These are phyloP conservation scores for Picochlorum sp. DNA, from an alignment of 139 green algal genomes.

Conservation along the genomic window DNA sequence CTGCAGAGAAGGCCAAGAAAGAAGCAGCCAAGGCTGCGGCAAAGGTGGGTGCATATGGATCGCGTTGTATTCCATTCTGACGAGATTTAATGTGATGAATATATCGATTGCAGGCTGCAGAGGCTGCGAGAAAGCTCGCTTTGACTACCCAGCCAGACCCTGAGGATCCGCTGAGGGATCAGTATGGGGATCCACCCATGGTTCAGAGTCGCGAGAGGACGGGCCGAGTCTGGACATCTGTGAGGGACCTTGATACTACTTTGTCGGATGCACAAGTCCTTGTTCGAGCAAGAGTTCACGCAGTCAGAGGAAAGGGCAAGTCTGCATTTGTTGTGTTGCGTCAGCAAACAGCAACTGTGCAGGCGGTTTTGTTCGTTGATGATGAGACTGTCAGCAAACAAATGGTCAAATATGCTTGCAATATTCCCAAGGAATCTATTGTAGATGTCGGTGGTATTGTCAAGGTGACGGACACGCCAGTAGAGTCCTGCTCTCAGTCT, in stretches of 20 bases:
- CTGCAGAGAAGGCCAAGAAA: constrained; percentile 53
- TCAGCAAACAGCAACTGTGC: constrained; percentile 73
- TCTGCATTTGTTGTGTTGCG: constrained; percentile 89
- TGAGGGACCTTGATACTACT: constrained; percentile 35
- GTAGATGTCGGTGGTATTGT: constrained; percentile 82
- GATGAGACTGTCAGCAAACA: constrained; percentile 75
- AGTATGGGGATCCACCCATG: constrained; percentile 82
- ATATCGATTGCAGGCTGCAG: constrained; percentile 32
- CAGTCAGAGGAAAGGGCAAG: constrained; percentile 91
- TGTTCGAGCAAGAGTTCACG: constrained; percentile 75
- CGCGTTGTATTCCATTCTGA: constrained; percentile 8
- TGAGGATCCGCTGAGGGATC: constrained; percentile 73
- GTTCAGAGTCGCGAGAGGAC: constrained; percentile 65
- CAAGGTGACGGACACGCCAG: constrained; percentile 34
- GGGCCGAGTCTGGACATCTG: constrained; percentile 43
- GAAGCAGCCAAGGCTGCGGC: constrained; percentile 41
- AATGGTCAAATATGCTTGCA: constrained; percentile 95
- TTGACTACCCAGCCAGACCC: constrained; percentile 53
- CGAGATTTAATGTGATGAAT: background rate
- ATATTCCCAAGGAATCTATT: constrained; percentile 86
- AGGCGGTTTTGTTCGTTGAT: constrained; percentile 81
- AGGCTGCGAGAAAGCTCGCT: constrained; percentile 55
- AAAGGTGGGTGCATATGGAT: constrained; percentile 8
- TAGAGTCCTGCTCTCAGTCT: constrained; percentile 78
- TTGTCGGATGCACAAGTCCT: constrained; percentile 53